Evolutionary conservation across 2,329 filamentous ascomycete genomes (phyloP).

Genomic region (Monosporascus cannonballus): DNA sequence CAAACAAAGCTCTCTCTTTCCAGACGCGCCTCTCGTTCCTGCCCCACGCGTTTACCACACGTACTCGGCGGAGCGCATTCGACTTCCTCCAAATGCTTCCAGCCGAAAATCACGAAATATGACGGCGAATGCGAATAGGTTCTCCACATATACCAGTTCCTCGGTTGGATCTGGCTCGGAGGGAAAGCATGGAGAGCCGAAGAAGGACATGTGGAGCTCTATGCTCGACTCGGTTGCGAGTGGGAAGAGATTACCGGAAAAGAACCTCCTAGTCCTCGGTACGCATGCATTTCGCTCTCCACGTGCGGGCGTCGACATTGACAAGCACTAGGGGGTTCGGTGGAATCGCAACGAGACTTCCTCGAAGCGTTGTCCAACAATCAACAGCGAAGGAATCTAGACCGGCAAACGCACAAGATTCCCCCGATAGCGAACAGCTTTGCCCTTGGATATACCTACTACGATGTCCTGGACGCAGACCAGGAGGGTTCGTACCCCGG

Average conservation of each 20-base stretch:
- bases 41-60: neutral
- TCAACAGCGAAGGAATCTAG: slow-evolving; percentile 47
- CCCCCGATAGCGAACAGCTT: slow-evolving; percentile 87
- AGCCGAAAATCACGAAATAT: slow-evolving; percentile 28
- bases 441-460: slow-evolving; percentile 89
- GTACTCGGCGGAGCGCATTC: slow-evolving; percentile 3
- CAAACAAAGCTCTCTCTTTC: neutral
- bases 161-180: slow-evolving; percentile 44
- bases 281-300: slow-evolving; percentile 13
- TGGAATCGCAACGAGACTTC: slow-evolving; percentile 80
- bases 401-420: slow-evolving; percentile 51
- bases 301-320: slow-evolving; percentile 13
- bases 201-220: slow-evolving; percentile 89
- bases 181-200: slow-evolving; percentile 60
- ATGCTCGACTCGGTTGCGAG: slow-evolving; percentile 88
- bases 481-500: slow-evolving; percentile 65
- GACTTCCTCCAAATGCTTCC: slow-evolving; percentile 16
- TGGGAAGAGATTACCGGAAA: slow-evolving; percentile 83
- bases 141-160: slow-evolving; percentile 52
- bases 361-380: slow-evolving; percentile 57
- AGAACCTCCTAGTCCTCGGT: slow-evolving; percentile 85
- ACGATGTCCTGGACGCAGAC: slow-evolving; percentile 88
- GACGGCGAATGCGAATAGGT: slow-evolving; percentile 48
- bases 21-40: neutral
- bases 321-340: slow-evolving; percentile 60